Base-by-base conservation (phyloP, 345 rosid genomes). In the Conringia planisiliqua region DNA sequence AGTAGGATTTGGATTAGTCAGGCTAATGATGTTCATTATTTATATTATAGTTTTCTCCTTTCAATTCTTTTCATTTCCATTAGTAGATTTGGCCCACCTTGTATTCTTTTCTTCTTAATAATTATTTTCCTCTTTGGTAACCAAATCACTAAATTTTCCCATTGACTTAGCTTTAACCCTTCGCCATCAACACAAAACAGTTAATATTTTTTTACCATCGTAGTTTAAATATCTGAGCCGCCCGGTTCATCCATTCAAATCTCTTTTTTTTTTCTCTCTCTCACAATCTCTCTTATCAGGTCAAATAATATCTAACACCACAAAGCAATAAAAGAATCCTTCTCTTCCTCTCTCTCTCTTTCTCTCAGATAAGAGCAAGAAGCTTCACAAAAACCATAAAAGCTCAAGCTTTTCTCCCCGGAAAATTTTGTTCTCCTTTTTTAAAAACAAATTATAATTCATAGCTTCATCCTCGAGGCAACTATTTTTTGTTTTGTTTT, bases 231-330 rank as follows among this genome's bases (percentile, higher is more conserved):
- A 86, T 71, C 79, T 55, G 84, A 76, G 86, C 95, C 87, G 85
- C 94, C 94, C 92, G 80, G 85, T 82, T 80, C 64, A 81, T 83
- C 91, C 91, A 89, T 84, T 89, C 90, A 93, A 79, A 72, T 76
- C 76, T 66, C 77, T 74, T 73, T 60, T 62, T 29, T 70, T 40
- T 72, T 12, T 18, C 44, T 71, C 81, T 75, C 80, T 66, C 80
- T 71, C 17, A 68, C 82, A 73, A 17, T 71, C 82, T 75, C 81
- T 66, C 80, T 71, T 68, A 77, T 64, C 69, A 82, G 26, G 33
- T 66, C 47, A 43, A 66, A 76, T 81, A 89, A 85, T 79, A 86
- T 84, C 94, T 65, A 77, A 62, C 68, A 27, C 70, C 83, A 68
- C 82, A 68, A 70, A 73, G 42, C 77, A 66, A 70, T 3, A 36